Base-by-base conservation (phyloP, 495 filamentous ascomycete species). In the Daldinia loculata region DNA sequence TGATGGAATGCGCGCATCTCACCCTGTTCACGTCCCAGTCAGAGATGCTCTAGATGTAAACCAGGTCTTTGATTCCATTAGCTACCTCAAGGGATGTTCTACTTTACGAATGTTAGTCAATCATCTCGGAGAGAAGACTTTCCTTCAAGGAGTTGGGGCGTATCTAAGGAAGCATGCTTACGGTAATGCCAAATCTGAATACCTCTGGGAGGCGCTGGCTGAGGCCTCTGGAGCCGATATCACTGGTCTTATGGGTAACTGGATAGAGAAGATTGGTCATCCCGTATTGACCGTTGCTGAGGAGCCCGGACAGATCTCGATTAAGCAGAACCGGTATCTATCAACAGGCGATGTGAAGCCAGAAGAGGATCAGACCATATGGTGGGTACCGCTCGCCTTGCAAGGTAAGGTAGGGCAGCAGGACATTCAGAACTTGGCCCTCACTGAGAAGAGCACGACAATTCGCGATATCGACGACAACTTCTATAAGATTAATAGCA, bases 51-150 rank as follows among this genome's bases (percentile, higher is more conserved):
- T 97, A 2, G 94, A 98, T 70, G 92, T 98, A 56, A 94, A 98
- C 78, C 95, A 98, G 74, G 95, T 97, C 66, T 98, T 98, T 77
- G 95, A 98, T 79, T 87, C 90, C 75, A 97, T 98, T 78, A 95
- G 92, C 79, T 99, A 99, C 77, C 84, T 93, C 51, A 99, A 99
- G 80, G 95, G 95, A 50, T 95, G 93, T 80, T 95, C 93, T 27
- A 91, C 95, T 57, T 95, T 99, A 76, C 89, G 95, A 71, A 98
- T 98, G 95, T 80, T 99, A 64, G 92, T 92, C 53, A 87, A 88
- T 61, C 91, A 98, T 77, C 89, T 99, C 29, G 93, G 93, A 14
- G 88, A 89, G 39, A 86, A 97, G 75, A 91, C 86, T 1, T 99
- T 99, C 85, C 84, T 99, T 39, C 86, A 90, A 69, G 95, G 95